Conservation (phyloP, 176 grass and related monocot genomes). For the Triticum aestivum region IWGSC_CS_RefSeq_v2.1 NC_057810.1:197906275-197906774, state of each 20-base stretch:
- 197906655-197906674: background rate
- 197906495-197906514: slow-evolving; percentile 59
- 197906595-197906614: background rate
- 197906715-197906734: slow-evolving; percentile 91
- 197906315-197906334: too few species aligned
- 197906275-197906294: slow-evolving; percentile 37
- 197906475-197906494: slow-evolving; percentile 65
- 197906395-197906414: slow-evolving; percentile 65
- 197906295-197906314: slow-evolving; percentile 8
- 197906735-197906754: slow-evolving; percentile 88
- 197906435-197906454: slow-evolving; percentile 93
- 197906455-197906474: slow-evolving; percentile 68
- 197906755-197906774: slow-evolving; percentile 75
- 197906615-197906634: background rate
- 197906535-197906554: slow-evolving; percentile 66
- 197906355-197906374: background rate
- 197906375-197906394: background rate
- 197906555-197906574: background rate
- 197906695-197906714: slow-evolving; percentile 87
- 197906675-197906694: slow-evolving; percentile 14
- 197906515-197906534: slow-evolving; percentile 70
- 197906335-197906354: background rate
- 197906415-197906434: slow-evolving; percentile 57
- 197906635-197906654: background rate
- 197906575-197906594: background rate